Evolutionary conservation across 352 stramenopile species (phyloP).

Genomic region (Phytophthora sp.): DNA sequence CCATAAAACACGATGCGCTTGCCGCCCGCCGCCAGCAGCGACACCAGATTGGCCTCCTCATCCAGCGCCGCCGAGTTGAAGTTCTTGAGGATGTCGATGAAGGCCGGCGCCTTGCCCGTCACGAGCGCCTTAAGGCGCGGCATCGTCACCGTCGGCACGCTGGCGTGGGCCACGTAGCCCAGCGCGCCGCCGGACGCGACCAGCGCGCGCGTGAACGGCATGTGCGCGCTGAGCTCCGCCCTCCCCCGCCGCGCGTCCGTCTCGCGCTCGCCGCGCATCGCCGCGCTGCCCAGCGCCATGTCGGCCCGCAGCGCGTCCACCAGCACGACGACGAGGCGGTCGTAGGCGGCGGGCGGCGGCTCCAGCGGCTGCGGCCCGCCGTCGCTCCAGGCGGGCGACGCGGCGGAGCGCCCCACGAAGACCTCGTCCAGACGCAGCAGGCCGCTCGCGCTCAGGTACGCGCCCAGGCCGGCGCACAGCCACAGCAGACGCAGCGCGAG

Average conservation of each 20-base stretch:
- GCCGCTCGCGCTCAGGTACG: too few relatives aligned
- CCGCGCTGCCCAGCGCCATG: slow-evolving; percentile 80
- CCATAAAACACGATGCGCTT: slow-evolving; percentile 87
- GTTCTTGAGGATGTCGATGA: slow-evolving; percentile 93
- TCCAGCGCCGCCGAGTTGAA: slow-evolving; percentile 87
- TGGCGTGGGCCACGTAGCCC: slow-evolving; percentile 81
- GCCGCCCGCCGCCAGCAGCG: slow-evolving; percentile 49
- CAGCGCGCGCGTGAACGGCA: slow-evolving; percentile 68
- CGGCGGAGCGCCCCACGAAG: too few relatives aligned
- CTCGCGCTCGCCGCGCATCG: slow-evolving; percentile 37
- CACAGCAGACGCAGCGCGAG: too few relatives aligned
- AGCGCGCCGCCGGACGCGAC: slow-evolving; percentile 56
- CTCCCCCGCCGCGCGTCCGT: background rate
- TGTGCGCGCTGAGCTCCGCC: slow-evolving; percentile 65
- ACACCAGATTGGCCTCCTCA: slow-evolving; percentile 74
- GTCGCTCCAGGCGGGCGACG: too few relatives aligned
- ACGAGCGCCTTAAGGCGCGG: slow-evolving; percentile 87
- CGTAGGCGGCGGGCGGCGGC: slow-evolving; percentile 60
- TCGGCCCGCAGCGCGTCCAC: slow-evolving; percentile 89
- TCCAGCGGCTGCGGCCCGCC: too few relatives aligned
- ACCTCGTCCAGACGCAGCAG: too few relatives aligned
- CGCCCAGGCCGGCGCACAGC: too few relatives aligned
- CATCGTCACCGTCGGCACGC: slow-evolving; percentile 90
- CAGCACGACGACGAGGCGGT: slow-evolving; percentile 85
- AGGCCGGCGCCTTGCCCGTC: slow-evolving; percentile 83